phyloP scores from a whole-genome alignment of 1,139 yeast genomes.

The Debaryomyces fabryi region DNA sequence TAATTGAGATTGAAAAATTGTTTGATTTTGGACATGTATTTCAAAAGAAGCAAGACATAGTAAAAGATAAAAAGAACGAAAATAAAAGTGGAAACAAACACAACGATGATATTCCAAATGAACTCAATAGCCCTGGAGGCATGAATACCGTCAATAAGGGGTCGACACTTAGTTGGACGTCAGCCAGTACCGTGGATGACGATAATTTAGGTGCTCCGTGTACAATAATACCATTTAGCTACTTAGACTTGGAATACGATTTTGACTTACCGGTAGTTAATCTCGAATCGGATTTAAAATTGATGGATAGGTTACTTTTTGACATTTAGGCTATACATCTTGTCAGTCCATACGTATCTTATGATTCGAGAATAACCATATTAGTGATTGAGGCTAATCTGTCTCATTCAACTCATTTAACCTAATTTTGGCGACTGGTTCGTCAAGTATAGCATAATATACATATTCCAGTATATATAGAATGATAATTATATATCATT shows the following conservation, averaged over 20 bases:
- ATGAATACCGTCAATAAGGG: background rate
- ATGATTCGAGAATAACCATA: background rate
- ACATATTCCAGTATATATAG: background rate
- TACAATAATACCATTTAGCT: background rate
- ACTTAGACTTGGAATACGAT: slow-evolving; percentile 12
- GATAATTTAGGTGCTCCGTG: background rate
- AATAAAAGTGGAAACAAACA: background rate
- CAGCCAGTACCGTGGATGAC: slow-evolving; percentile 1
- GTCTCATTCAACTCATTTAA: background rate
- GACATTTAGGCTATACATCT: background rate
- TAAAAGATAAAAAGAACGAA: background rate
- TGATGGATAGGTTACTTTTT: slow-evolving; percentile 9
- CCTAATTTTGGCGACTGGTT: background rate
- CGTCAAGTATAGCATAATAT: background rate
- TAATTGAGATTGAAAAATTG: slow-evolving; percentile 8
- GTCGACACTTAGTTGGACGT: slow-evolving; percentile 2
- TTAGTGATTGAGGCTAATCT: background rate
- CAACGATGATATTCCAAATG: background rate
- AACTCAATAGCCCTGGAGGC: background rate
- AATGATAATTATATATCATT: background rate
- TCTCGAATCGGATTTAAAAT: slow-evolving; percentile 11
- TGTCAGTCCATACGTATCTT: background rate
- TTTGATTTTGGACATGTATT: slow-evolving; percentile 9
- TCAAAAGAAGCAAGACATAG: background rate
- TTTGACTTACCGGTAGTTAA: slow-evolving; percentile 9